Evolutionary conservation across 176 grass and related monocot species (phyloP).

Genomic region (Pharus latifolius): DNA sequence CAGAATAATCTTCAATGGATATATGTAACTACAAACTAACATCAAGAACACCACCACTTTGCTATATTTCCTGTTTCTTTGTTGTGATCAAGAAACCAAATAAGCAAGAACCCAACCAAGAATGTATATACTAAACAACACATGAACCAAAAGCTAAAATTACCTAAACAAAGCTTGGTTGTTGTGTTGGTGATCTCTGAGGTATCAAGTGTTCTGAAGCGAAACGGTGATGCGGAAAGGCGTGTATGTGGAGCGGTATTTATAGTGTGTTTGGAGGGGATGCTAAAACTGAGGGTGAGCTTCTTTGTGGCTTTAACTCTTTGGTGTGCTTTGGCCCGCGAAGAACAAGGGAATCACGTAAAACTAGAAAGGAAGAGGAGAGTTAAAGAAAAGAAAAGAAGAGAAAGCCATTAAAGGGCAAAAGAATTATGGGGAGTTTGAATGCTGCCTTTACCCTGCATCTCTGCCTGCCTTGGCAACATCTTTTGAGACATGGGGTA

Average conservation of each 20-base stretch:
- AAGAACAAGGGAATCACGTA: slow-evolving; percentile 60
- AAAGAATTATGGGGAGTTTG: slow-evolving; percentile 76
- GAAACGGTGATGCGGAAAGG: slow-evolving; percentile 35
- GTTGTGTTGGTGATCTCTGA: slow-evolving; percentile 13
- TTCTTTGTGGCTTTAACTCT: slow-evolving; percentile 40
- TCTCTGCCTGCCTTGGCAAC: slow-evolving; percentile 44
- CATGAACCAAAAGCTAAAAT: background rate
- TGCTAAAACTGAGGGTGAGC: slow-evolving; percentile 39
- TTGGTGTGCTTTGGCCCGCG: slow-evolving; percentile 29
- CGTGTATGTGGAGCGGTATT: slow-evolving; percentile 36
- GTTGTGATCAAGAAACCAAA: background rate
- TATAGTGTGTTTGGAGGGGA: slow-evolving; percentile 32
- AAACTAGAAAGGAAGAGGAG: slow-evolving; percentile 55
- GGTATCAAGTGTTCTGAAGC: background rate
- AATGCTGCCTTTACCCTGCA: slow-evolving; percentile 52
- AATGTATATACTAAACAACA: background rate
- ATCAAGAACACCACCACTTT: background rate
- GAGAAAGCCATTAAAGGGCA: slow-evolving; percentile 66
- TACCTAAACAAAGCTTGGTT: slow-evolving; percentile 22
- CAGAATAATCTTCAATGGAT: too few relatives aligned
- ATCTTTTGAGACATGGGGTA: slow-evolving; percentile 78
- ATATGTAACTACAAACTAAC: too few relatives aligned
- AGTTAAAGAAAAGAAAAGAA: slow-evolving; percentile 79
- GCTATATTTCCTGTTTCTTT: background rate
- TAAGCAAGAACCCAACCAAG: background rate